These are phyloP conservation scores for Astragalus membranaceus DNA, from an alignment of 306 rosid genomes.

Conservation along the genomic window DNA sequence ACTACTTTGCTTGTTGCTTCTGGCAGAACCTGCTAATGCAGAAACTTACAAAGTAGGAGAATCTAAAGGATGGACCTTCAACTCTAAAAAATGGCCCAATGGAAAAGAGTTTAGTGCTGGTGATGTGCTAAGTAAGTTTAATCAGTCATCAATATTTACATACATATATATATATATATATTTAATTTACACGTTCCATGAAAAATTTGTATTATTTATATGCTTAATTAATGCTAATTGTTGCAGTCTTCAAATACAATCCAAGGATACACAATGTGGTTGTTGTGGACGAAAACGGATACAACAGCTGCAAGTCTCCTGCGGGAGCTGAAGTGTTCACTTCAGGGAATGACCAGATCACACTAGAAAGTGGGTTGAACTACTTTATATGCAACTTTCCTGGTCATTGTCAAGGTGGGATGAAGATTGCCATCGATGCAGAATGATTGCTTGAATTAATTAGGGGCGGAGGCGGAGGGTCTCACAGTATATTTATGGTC, in stretches of 20 bases:
- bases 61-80: slow-evolving; percentile 49
- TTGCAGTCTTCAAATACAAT: slow-evolving; percentile 54
- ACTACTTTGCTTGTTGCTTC: slow-evolving; percentile 28
- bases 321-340: slow-evolving; percentile 37
- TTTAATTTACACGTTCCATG: too few species aligned
- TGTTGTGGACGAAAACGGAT: slow-evolving; percentile 39
- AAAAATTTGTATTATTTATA: neutral
- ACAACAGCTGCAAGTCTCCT: slow-evolving; percentile 35
- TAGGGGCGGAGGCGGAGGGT: too few species aligned
- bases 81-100: slow-evolving; percentile 41
- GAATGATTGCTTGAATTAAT: too few species aligned
- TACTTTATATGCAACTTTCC: slow-evolving; percentile 58
- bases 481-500: too few species aligned
- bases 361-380: slow-evolving; percentile 37
- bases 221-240: neutral
- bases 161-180: too few species aligned
- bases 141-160: neutral
- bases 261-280: slow-evolving; percentile 53
- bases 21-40: slow-evolving; percentile 28
- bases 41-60: slow-evolving; percentile 49
- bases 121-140: slow-evolving; percentile 45
- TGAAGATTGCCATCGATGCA: slow-evolving; percentile 59
- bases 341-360: slow-evolving; percentile 52
- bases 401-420: slow-evolving; percentile 56
- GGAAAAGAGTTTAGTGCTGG: slow-evolving; percentile 54